phyloP scores from a whole-genome alignment of 441 rosid genomes.

The Erodium trifolium region DNA sequence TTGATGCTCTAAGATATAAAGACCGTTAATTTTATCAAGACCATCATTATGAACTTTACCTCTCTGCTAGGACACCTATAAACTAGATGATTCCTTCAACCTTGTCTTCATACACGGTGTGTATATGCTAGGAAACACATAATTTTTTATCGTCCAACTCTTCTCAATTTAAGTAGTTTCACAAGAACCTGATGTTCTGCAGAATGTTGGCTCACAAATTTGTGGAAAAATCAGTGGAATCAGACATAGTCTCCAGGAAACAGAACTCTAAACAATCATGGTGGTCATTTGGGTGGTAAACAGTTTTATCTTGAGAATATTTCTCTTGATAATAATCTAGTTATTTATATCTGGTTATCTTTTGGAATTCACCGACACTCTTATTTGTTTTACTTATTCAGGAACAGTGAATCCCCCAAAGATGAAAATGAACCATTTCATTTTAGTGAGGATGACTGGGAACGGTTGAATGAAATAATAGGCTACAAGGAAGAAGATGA shows the following conservation, averaged over 20 bases:
- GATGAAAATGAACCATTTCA: slow-evolving; percentile 70
- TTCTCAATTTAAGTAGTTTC: slow-evolving; percentile 7
- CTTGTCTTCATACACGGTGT: background rate
- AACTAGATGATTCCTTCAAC: background rate
- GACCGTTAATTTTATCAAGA: background rate
- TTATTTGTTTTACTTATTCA: slow-evolving; percentile 28
- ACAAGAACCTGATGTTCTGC: slow-evolving; percentile 21
- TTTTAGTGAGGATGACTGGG: slow-evolving; percentile 91
- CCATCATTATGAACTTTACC: background rate
- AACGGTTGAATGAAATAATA: slow-evolving; percentile 71
- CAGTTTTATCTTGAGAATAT: slow-evolving; percentile 14
- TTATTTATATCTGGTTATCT: background rate
- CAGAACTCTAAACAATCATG: slow-evolving; percentile 75
- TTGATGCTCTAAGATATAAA: background rate
- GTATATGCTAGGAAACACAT: background rate
- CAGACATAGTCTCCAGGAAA: slow-evolving; percentile 39
- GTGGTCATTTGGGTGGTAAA: slow-evolving; percentile 98
- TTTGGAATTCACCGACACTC: slow-evolving; percentile 1
- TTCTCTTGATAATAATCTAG: slow-evolving; percentile 13
- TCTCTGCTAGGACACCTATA: background rate
- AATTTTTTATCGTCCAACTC: background rate
- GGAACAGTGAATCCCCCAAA: slow-evolving; percentile 52
- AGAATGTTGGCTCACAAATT: slow-evolving; percentile 99
- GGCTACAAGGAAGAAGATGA: slow-evolving; percentile 83
- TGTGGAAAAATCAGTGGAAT: slow-evolving; percentile 65